Conservation (phyloP, 2,329 filamentous ascomycete genomes). For the Colletotrichum navitas region DNA sequence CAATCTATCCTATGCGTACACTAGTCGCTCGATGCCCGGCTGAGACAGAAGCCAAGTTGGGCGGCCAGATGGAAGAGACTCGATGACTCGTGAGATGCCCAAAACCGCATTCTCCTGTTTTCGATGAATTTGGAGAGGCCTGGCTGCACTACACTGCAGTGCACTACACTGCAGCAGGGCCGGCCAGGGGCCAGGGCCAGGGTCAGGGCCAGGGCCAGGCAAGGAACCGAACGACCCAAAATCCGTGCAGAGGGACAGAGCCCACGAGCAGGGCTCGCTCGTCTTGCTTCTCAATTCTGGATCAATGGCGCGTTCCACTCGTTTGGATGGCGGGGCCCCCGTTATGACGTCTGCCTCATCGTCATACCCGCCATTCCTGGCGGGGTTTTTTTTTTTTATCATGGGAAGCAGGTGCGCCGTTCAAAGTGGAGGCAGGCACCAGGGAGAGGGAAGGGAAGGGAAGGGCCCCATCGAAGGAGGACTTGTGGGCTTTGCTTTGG, state of each 20-base stretch:
- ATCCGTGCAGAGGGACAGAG: background rate
- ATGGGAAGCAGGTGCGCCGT: background rate
- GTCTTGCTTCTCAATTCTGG: background rate
- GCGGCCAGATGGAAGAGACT: background rate
- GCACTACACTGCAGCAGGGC: no score
- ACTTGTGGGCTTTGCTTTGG: no score
- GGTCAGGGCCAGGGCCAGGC: no score
- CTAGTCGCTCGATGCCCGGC: background rate
- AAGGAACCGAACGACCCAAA: background rate
- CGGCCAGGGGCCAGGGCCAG: no score
- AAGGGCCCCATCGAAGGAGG: no score
- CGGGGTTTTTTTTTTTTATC: slow-evolving; percentile 21
- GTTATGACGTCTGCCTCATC: slow-evolving; percentile 34
- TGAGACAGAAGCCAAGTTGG: background rate
- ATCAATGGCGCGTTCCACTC: slow-evolving; percentile 25
- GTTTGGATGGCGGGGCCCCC: slow-evolving; percentile 36
- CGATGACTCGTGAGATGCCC: background rate
- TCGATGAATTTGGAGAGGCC: background rate
- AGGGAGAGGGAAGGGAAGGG: background rate
- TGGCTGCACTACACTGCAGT: no score
- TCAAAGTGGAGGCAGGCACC: slow-evolving; percentile 1
- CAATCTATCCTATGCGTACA: no score
- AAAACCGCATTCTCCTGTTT: slow-evolving; percentile 7
- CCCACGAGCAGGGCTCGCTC: slow-evolving; percentile 5
- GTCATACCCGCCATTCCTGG: slow-evolving; percentile 30